Evolutionary conservation across 768 basidiomycete genomes (phyloP).

Genomic region (Thelephora aurantiotincta): DNA sequence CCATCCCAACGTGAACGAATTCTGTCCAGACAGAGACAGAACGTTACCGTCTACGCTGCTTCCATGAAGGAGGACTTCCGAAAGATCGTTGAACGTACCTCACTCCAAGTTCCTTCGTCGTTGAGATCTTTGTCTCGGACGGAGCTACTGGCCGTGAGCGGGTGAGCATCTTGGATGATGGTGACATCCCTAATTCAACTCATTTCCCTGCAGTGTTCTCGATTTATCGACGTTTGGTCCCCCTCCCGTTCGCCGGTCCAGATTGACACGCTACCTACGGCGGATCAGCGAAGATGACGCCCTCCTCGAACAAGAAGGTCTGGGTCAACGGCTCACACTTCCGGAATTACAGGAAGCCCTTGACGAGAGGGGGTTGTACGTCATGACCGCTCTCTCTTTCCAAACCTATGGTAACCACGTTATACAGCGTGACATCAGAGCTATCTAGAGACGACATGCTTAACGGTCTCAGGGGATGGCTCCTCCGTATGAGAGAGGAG

Average conservation of each 20-base stretch:
- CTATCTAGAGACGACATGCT: neutral
- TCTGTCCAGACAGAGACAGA: slow-evolving; percentile 32
- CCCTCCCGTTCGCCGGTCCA: slow-evolving; percentile 16
- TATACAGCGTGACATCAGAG: neutral
- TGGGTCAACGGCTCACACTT: slow-evolving; percentile 28
- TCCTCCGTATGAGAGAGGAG: neutral
- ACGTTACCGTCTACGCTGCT: slow-evolving; percentile 18
- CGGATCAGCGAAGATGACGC: slow-evolving; percentile 45
- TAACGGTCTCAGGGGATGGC: neutral
- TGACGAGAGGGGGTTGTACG: slow-evolving; percentile 64
- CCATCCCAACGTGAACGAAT: slow-evolving; percentile 67
- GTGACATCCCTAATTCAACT: neutral
- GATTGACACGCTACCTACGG: slow-evolving; percentile 23
- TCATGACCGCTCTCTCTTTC: neutral
- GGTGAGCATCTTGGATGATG: slow-evolving; percentile 27
- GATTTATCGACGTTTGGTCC: slow-evolving; percentile 26
- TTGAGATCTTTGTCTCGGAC: slow-evolving; percentile 17
- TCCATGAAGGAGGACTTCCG: slow-evolving; percentile 10
- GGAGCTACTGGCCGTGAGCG: slow-evolving; percentile 32
- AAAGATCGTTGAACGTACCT: slow-evolving; percentile 9
- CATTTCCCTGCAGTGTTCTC: slow-evolving; percentile 23
- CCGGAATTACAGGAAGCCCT: slow-evolving; percentile 52
- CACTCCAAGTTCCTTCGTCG: slow-evolving; percentile 18
- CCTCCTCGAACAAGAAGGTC: slow-evolving; percentile 37
- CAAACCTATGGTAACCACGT: neutral